phyloP scores from a whole-genome alignment of 2,329 filamentous ascomycete species.

The Leptosphaerulina australis region DNA sequence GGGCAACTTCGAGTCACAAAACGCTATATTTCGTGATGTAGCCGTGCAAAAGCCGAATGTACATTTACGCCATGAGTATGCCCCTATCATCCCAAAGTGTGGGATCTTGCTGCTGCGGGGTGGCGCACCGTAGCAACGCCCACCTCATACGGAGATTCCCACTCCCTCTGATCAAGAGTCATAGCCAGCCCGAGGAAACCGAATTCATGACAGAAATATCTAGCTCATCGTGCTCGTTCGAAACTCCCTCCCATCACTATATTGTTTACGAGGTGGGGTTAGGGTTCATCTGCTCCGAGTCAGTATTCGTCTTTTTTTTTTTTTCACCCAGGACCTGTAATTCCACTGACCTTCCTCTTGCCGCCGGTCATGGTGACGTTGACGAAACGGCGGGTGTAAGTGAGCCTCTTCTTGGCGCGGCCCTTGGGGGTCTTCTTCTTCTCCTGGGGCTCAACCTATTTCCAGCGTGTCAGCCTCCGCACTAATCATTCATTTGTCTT shows the following conservation, averaged over 20 bases:
- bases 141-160: constrained; percentile 37
- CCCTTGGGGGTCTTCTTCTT: constrained; percentile 98
- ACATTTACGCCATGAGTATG: constrained; percentile 51
- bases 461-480: constrained; percentile 31
- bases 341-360: constrained; percentile 86
- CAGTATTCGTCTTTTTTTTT: constrained; percentile 15
- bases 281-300: constrained; percentile 74
- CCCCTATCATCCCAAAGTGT: constrained; percentile 48
- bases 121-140: constrained; percentile 39
- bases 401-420: constrained; percentile 94
- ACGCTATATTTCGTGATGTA: constrained; percentile 40
- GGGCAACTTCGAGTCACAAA: constrained; percentile 30
- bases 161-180: constrained; percentile 49
- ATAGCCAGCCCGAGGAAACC: constrained; percentile 47
- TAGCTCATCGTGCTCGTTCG: constrained; percentile 43
- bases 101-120: constrained; percentile 38
- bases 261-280: constrained; percentile 72
- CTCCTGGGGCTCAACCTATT: constrained; percentile 85
- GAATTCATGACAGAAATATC: constrained; percentile 45
- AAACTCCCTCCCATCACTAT: constrained; percentile 28
- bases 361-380: constrained; percentile 97
- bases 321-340: background rate
- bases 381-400: constrained; percentile 97
- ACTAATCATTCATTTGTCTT: background rate
- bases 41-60: constrained; percentile 46